Evolutionary conservation across 352 stramenopile genomes (phyloP), one percentile per base, ranked within the genome.

Genomic region (Globisporangium takayamanum): DNA sequence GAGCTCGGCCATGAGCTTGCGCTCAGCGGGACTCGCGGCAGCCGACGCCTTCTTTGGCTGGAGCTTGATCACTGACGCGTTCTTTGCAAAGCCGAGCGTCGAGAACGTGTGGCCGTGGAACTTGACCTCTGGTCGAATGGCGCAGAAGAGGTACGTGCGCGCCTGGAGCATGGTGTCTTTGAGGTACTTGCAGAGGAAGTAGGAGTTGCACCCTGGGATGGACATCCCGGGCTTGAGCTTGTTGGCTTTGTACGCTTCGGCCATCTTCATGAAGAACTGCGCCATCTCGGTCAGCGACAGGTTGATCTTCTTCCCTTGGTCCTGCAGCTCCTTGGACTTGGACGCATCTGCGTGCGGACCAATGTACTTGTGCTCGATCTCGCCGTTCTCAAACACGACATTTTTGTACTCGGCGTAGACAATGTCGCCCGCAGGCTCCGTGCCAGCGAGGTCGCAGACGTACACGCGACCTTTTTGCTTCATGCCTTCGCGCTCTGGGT

Each of bases 251-350:
- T 97, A 84, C 48, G 89, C 89, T 53, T 97, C 92, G 26, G 92
- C 92, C 92, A 98, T 98, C 65, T 98, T 98, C 88, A 98, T 97
- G 74, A 98, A 98, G 67, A 98, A 98, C 66, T 98, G 91, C 15
- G 92, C 84, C 92, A 98, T 98, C 75, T 98, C 92, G 11, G 90
- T 97, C 25, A 98, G 73, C 26, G 89, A 97, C 55, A 98, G 60
- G 58, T 98, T 98, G 78, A 98, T 98, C 64, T 98, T 98, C 80
- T 97, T 98, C 52, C 92, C 92, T 61, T 98, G 88, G 67, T 96
- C 91, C 70, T 98, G 92, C 42, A 98, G 66, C 53, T 98, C 86
- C 73, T 97, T 97, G 25, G 90, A 97, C 70, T 97, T 98, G 55
- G 81, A 83, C 30, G 90, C 66, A 56, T 98, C 90, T 18, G 84